Conservation (phyloP, 2,329 filamentous ascomycete species). For the Pyricularia pennisetigena region DNA sequence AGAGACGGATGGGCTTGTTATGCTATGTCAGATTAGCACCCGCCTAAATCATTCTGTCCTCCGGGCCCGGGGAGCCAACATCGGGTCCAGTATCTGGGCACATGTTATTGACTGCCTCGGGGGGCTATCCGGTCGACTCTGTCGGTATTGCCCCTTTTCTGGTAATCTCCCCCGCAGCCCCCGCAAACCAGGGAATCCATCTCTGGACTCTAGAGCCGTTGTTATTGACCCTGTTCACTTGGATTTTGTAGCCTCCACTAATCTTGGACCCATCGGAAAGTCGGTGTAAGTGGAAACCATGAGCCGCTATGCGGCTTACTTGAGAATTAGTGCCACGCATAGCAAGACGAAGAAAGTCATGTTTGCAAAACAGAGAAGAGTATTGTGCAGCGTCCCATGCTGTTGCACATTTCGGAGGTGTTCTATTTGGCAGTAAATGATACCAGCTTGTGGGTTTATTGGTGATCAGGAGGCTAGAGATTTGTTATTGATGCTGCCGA, state of each 20-base stretch:
- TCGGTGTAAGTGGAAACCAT: background rate
- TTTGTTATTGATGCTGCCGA: background rate
- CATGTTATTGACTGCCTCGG: background rate
- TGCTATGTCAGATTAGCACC: background rate
- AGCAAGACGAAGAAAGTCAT: background rate
- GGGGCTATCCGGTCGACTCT: background rate
- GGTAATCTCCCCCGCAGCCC: background rate
- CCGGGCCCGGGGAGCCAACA: background rate
- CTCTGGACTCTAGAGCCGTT: background rate
- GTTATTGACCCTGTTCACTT: background rate
- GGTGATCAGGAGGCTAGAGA: background rate
- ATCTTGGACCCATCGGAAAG: background rate
- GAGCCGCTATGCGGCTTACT: background rate
- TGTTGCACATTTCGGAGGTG: background rate
- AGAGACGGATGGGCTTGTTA: background rate
- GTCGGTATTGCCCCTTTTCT: background rate
- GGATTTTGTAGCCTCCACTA: background rate
- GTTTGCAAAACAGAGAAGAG: background rate
- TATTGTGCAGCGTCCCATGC: background rate
- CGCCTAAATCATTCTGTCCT: background rate
- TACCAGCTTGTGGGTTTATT: background rate
- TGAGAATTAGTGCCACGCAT: background rate
- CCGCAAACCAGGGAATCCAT: background rate
- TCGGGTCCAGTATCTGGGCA: background rate
- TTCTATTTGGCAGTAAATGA: background rate